Evolutionary conservation across 805 yeast genomes (phyloP).

Genomic region (Candida peoriensis): DNA sequence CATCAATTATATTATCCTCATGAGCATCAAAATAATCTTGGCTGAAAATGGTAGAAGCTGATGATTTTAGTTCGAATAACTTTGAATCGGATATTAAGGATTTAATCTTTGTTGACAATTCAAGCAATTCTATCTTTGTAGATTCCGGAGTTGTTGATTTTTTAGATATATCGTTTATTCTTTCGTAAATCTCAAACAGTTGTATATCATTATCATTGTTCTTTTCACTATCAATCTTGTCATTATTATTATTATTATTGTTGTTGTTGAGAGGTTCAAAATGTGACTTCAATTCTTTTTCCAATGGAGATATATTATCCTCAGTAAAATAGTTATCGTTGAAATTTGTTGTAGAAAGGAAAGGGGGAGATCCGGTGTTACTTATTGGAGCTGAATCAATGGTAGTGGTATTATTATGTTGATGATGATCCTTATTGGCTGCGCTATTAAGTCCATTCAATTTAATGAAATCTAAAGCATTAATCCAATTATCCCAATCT

Average conservation of each 20-base stretch:
- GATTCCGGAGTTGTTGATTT: conserved; percentile 5
- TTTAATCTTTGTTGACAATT: conserved; percentile 2
- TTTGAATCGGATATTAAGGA: conserved; percentile 4
- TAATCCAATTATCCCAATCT: conserved; percentile 79
- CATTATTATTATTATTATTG: too few species aligned
- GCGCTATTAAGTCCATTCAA: conserved; percentile 7
- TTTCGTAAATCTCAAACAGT: conserved; percentile 1
- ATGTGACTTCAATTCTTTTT: too few species aligned
- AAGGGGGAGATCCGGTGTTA: conserved; percentile 5
- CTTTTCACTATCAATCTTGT: too few species aligned
- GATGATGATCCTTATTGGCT: background rate
- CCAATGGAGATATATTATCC: too few species aligned
- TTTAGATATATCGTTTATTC: background rate
- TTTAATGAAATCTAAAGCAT: conserved; percentile 55
- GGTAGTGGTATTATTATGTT: too few species aligned
- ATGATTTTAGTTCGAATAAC: background rate
- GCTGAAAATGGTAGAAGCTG: conserved; percentile 34
- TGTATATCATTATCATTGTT: background rate
- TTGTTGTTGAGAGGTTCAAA: too few species aligned
- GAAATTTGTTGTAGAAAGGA: conserved; percentile 1
- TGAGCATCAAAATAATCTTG: conserved; percentile 67
- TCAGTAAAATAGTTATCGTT: too few species aligned
- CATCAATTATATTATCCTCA: conserved; percentile 33
- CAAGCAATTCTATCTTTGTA: background rate
- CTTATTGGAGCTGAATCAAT: conserved; percentile 2